Percentiles rank a stretch among this genome's conserved stretches.
phyloP scores from a whole-genome alignment of 352 stramenopile species.

The Pythium plurisporium region DNA sequence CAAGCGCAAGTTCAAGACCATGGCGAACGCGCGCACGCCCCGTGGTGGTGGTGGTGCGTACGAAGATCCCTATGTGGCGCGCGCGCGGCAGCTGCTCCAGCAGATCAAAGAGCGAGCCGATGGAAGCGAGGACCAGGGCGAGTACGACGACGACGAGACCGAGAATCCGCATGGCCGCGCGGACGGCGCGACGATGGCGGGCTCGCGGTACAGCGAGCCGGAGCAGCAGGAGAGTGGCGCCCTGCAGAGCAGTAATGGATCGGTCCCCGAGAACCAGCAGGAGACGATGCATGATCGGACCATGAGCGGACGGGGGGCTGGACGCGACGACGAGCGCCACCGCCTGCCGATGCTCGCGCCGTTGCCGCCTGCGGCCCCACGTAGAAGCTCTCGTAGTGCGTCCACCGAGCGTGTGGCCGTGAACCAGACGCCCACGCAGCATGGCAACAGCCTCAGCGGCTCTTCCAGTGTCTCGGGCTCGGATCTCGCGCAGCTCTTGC shows the following conservation, averaged over 20 bases:
- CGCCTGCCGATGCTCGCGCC: background rate
- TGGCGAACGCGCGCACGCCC: background rate
- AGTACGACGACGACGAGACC: background rate
- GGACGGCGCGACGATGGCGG: too few relatives aligned
- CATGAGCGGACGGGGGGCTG: background rate
- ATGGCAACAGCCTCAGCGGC: too few relatives aligned
- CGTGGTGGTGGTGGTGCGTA: background rate
- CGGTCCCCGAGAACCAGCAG: too few relatives aligned
- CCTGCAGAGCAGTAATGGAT: too few relatives aligned
- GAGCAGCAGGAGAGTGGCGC: background rate
- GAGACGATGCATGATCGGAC: too few relatives aligned
- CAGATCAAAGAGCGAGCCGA: background rate
- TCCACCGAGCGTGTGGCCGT: too few relatives aligned
- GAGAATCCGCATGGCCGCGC: background rate
- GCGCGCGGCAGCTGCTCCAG: background rate
- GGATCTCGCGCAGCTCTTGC: constrained; percentile 5
- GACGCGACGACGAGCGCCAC: background rate
- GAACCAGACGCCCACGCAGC: too few relatives aligned
- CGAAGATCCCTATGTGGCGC: background rate
- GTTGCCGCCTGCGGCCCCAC: background rate
- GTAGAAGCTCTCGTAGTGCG: too few relatives aligned
- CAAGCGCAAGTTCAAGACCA: constrained; percentile 18
- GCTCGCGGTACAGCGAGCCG: too few relatives aligned
- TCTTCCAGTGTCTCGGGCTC: too few relatives aligned
- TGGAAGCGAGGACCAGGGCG: background rate